phyloP scores from a whole-genome alignment of 257 asterid genomes.

The Fraxinus cuspidata region DNA sequence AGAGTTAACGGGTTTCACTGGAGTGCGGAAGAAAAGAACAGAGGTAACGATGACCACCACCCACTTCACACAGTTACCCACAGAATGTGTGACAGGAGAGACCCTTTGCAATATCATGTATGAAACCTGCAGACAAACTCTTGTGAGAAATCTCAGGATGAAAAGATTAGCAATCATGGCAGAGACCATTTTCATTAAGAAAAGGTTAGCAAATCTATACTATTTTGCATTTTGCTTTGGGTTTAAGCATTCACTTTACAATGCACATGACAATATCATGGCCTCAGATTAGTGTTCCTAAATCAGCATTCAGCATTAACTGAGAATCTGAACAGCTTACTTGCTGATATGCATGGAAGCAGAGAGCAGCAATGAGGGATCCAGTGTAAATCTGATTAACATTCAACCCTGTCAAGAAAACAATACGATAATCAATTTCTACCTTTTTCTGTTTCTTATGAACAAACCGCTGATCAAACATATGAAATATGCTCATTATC shows the following conservation, averaged over 20 bases:
- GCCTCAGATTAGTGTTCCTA: not conserved
- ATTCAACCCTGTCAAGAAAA: slow-evolving; percentile 59
- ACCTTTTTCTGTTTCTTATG: not conserved
- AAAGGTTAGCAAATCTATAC: not conserved
- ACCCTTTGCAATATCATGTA: slow-evolving; percentile 98
- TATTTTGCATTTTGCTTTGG: not conserved
- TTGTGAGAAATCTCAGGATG: slow-evolving; percentile 23
- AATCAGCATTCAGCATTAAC: not conserved
- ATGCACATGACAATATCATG: not conserved
- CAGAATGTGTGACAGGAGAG: slow-evolving; percentile 95
- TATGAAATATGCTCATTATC: not conserved
- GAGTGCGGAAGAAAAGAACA: slow-evolving; percentile 90
- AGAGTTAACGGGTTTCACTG: slow-evolving; percentile 75
- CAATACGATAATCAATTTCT: not conserved
- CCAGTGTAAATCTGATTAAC: slow-evolving; percentile 68
- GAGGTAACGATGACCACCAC: slow-evolving; percentile 94
- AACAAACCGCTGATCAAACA: not conserved
- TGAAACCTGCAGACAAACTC: slow-evolving; percentile 69
- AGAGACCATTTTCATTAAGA: not conserved
- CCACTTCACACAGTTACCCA: slow-evolving; percentile 96
- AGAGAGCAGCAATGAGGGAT: slow-evolving; percentile 85
- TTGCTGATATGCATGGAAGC: slow-evolving; percentile 99
- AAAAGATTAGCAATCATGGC: not conserved
- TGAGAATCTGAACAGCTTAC: slow-evolving; percentile 32
- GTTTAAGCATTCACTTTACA: not conserved